phyloP scores from a whole-genome alignment of 441 rosid species.

The Gossypium gossypioides region DNA sequence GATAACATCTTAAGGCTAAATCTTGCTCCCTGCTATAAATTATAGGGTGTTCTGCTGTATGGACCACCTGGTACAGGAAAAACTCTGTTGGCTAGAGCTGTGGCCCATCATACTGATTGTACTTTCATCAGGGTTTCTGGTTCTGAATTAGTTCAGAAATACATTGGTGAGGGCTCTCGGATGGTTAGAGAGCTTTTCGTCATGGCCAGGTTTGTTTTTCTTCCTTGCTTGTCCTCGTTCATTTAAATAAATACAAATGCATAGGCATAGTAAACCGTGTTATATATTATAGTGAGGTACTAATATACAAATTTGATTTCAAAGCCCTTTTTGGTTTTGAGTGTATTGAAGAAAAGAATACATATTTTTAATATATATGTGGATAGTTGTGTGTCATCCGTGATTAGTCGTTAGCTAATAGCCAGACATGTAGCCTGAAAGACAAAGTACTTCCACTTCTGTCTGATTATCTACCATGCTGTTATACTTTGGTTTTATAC shows the following conservation, averaged over 20 bases:
- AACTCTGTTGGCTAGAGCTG: slow-evolving; percentile 88
- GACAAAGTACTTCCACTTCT: not conserved
- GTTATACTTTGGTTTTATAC: not conserved
- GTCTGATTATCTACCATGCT: not conserved
- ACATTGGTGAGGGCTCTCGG: slow-evolving; percentile 95
- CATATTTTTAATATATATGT: not conserved
- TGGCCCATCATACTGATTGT: slow-evolving; percentile 95
- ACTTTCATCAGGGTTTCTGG: slow-evolving; percentile 98
- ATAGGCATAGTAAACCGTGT: not conserved
- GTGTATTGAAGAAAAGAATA: not conserved
- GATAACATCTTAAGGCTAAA: not conserved
- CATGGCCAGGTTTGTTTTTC: slow-evolving; percentile 76
- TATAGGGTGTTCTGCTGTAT: slow-evolving; percentile 80
- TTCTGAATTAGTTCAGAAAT: slow-evolving; percentile 87
- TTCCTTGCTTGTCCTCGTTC: not conserved
- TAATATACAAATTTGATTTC: not conserved
- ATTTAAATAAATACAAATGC: not conserved
- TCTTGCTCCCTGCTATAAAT: not conserved
- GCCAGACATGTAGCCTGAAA: not conserved
- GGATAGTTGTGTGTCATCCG: not conserved
- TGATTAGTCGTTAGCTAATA: not conserved
- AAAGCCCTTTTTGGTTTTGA: not conserved
- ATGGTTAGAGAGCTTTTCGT: slow-evolving; percentile 98
- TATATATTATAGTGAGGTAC: not conserved
- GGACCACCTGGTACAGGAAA: slow-evolving; percentile 99